Base-by-base conservation (phyloP, 768 basidiomycete genomes). In the Leccinum rimulosum region DNA sequence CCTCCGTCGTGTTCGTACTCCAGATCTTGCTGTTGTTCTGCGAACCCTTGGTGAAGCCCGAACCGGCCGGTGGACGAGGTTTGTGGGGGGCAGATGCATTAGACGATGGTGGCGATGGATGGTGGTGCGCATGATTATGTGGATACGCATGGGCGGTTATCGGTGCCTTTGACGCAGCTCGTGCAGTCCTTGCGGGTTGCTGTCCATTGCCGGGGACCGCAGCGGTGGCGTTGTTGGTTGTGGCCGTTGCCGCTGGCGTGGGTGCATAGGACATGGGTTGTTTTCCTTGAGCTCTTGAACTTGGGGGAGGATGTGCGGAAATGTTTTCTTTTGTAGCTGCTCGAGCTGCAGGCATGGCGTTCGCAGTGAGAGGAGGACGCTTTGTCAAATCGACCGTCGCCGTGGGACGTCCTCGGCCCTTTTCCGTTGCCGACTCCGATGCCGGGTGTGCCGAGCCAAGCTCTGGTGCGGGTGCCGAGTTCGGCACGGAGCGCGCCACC, bases 1-100 rank as follows among this genome's bases (percentile, higher is more conserved):
- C 96, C 74, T 98, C 93, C 4, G 83, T 86, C 35, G 90, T 88
- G 73, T 86, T 92, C 58, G 93, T 96, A 70, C 88, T 91, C 95
- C 95, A 98, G 70, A 98, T 93, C 85, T 94, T 95, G 77, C 79
- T 87, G 64, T 82, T 83, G 69, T 77, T 84, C 36, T 74, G 68
- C 48, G 72, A 38, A 49, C 51, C 52, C 62, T 74, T 61, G 61
- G 61, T 54, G 51, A 67, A 56, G 50, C 66, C 64, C 9, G 77
- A 60, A 28, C 57, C 54, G 51, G 69, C 64, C 10, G 73, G 69
- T n/a, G 71, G 67, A 61, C 66, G 69, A 52, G 67, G 64, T 65
- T 72, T 70, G 56, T 69, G 73, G 12, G 74, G 63, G 14, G 61
- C 65, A 47, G 70, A 75, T 63, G 69, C 71, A 64, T 70, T 74